Evolutionary conservation across 1,139 yeast species (phyloP).

Genomic region (Candida tetrigidarum): DNA sequence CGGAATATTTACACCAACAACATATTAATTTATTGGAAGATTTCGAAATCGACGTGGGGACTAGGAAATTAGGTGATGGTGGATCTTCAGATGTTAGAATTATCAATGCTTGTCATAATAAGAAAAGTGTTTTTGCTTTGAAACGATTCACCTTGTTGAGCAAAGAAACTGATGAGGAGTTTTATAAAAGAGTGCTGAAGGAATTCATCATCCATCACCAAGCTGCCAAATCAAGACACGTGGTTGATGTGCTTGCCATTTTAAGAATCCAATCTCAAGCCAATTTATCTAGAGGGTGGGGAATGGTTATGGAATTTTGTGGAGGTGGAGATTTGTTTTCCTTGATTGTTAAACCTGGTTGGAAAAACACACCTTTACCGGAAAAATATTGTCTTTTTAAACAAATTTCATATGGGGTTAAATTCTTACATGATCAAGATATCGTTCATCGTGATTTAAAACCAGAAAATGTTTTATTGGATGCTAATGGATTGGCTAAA

Average conservation of each 20-base stretch:
- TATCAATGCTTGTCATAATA: slow-evolving; percentile 45
- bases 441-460: slow-evolving; percentile 69
- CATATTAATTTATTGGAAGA: slow-evolving; percentile 59
- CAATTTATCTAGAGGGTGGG: slow-evolving; percentile 72
- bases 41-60: slow-evolving; percentile 55
- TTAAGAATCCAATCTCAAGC: slow-evolving; percentile 61
- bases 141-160: slow-evolving; percentile 66
- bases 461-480: slow-evolving; percentile 65
- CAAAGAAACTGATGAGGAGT: slow-evolving; percentile 66
- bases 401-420: slow-evolving; percentile 56
- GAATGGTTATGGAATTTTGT: slow-evolving; percentile 70
- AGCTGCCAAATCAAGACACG: slow-evolving; percentile 56
- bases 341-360: slow-evolving; percentile 47
- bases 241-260: slow-evolving; percentile 58
- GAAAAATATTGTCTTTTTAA: slow-evolving; percentile 69
- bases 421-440: slow-evolving; percentile 58
- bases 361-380: slow-evolving; percentile 46
- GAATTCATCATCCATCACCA: slow-evolving; percentile 66
- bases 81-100: slow-evolving; percentile 71
- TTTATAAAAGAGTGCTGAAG: slow-evolving; percentile 64
- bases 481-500: slow-evolving; percentile 62
- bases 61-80: slow-evolving; percentile 66
- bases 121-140: slow-evolving; percentile 54
- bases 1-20: slow-evolving; percentile 54
- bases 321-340: slow-evolving; percentile 57